phyloP scores from a whole-genome alignment of 495 filamentous ascomycete species.

The Trichoderma orchidacearum region DNA sequence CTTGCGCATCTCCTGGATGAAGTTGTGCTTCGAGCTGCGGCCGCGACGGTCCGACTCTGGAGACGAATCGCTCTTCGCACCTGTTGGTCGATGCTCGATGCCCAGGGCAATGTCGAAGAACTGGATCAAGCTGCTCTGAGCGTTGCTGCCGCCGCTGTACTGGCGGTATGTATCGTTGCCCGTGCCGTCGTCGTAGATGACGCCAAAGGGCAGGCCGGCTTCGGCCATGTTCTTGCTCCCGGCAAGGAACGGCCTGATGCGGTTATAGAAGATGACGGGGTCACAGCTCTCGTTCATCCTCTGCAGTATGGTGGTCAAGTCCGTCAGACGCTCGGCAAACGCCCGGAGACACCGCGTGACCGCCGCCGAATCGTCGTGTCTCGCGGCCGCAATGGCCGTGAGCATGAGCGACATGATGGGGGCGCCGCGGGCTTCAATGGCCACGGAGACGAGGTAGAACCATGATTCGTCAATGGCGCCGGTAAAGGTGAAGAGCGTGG shows the following conservation, averaged over 20 bases:
- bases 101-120: slow-evolving; percentile 87
- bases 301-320: slow-evolving; percentile 57
- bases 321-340: slow-evolving; percentile 80
- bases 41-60: slow-evolving; percentile 36
- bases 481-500: slow-evolving; percentile 81
- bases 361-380: slow-evolving; percentile 48
- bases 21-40: slow-evolving; percentile 59
- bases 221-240: slow-evolving; percentile 95
- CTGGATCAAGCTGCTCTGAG: slow-evolving; percentile 88
- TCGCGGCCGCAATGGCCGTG: slow-evolving; percentile 70
- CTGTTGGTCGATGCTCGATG: slow-evolving; percentile 83
- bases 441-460: slow-evolving; percentile 93
- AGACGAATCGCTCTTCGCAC: slow-evolving; percentile 41
- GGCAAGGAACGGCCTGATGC: slow-evolving; percentile 85
- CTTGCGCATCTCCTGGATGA: slow-evolving; percentile 88
- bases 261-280: slow-evolving; percentile 85
- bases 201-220: slow-evolving; percentile 74
- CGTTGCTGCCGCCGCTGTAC: slow-evolving; percentile 85
- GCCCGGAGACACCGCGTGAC: slow-evolving; percentile 61
- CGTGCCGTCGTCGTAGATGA: slow-evolving; percentile 71
- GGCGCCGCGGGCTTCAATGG: slow-evolving; percentile 85
- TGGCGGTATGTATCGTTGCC: slow-evolving; percentile 55
- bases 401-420: slow-evolving; percentile 85
- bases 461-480: slow-evolving; percentile 93
- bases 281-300: slow-evolving; percentile 94